Conservation (phyloP, 2,329 filamentous ascomycete genomes). For the Penicillium verrucosum region DNA sequence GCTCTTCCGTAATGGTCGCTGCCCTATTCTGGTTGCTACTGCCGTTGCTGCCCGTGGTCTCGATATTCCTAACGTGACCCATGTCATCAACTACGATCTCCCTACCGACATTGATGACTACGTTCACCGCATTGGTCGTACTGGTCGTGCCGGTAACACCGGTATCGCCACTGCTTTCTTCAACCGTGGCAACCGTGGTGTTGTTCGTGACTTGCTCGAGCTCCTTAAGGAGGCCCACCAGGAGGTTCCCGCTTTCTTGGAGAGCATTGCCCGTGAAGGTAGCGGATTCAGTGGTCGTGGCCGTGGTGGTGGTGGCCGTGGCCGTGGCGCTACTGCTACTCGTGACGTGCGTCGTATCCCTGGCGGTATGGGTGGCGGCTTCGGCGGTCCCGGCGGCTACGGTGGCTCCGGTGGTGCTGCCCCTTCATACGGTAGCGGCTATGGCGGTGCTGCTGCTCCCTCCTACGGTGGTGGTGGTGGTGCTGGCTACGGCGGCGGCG, state of each 20-base stretch:
- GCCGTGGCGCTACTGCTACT: constrained; percentile 57
- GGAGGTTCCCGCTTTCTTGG: constrained; percentile 88
- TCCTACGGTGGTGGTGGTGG: constrained; percentile 29
- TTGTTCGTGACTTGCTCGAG: constrained; percentile 95
- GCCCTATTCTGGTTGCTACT: constrained; percentile 94
- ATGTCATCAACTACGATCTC: constrained; percentile 99
- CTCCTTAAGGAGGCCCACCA: constrained; percentile 98
- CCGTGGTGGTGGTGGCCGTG: constrained; percentile 70
- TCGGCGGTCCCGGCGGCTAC: constrained; percentile 29
- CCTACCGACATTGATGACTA: constrained; percentile 98
- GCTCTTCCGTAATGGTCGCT: constrained; percentile 94
- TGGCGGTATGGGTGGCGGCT: constrained; percentile 40
- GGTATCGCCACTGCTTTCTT: constrained; percentile 98
- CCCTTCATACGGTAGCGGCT: constrained; percentile 30
- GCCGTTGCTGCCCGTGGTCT: constrained; percentile 89
- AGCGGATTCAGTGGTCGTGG: constrained; percentile 72
- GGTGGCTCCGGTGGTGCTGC: constrained; percentile 26
- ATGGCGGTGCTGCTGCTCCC: constrained; percentile 28
- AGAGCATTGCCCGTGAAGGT: constrained; percentile 94
- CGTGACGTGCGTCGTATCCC: constrained; percentile 83
- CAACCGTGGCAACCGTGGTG: constrained; percentile 98
- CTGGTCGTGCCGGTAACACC: constrained; percentile 97
- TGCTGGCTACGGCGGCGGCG: constrained; percentile 36
- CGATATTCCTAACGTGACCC: constrained; percentile 93
- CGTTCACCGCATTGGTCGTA: constrained; percentile 99